Conservation (phyloP, 1,139 yeast genomes). For the Maudiozyma humilis region DNA sequence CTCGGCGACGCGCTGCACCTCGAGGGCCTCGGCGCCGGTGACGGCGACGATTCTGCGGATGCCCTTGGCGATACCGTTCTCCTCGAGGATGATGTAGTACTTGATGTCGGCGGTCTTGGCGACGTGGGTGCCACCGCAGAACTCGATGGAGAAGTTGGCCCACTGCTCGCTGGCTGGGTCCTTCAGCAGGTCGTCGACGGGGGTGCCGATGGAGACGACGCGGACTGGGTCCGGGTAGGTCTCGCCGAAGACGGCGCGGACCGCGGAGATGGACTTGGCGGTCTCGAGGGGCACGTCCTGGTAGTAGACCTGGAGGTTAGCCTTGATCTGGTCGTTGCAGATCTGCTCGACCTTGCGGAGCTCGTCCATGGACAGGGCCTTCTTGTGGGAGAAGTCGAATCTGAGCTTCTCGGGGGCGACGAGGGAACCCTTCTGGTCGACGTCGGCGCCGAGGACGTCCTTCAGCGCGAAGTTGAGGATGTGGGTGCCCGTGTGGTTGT, state of each 20-base stretch:
- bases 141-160: constrained; percentile 75
- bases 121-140: constrained; percentile 99
- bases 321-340: constrained; percentile 61
- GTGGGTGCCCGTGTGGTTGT: constrained; percentile 98
- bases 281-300: constrained; percentile 67
- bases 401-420: constrained; percentile 93
- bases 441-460: constrained; percentile 75
- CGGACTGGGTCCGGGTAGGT: constrained; percentile 98
- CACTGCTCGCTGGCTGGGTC: constrained; percentile 68
- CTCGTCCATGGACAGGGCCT: constrained; percentile 64
- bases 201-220: constrained; percentile 89
- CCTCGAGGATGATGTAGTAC: constrained; percentile 82
- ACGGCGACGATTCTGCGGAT: constrained; percentile 96
- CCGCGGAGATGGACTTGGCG: constrained; percentile 71
- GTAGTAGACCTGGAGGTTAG: constrained; percentile 65
- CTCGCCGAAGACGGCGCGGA: constrained; percentile 98
- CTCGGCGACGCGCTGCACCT: constrained; percentile 73
- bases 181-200: constrained; percentile 70
- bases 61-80: constrained; percentile 97
- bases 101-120: constrained; percentile 87
- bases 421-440: constrained; percentile 94
- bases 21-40: constrained; percentile 83
- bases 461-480: constrained; percentile 82
- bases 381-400: constrained; percentile 91
- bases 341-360: constrained; percentile 66